These are phyloP conservation scores for Eucalyptus camaldulensis DNA, from an alignment of 345 rosid genomes.

Conservation along the genomic window DNA sequence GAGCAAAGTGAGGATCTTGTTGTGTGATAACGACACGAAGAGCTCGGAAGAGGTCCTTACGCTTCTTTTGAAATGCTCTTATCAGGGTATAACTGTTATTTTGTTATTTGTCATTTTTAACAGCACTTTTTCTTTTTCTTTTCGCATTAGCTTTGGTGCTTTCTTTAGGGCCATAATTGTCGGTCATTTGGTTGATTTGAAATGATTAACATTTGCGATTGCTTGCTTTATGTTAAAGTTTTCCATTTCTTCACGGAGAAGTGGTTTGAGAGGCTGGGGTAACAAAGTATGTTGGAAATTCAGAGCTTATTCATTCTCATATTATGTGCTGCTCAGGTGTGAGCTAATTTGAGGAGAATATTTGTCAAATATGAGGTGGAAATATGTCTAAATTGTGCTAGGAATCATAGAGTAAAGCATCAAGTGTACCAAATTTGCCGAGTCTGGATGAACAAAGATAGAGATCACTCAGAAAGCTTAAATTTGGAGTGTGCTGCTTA, in stretches of 20 bases:
- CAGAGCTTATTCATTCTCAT: background rate
- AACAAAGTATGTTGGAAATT: background rate
- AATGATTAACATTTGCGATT: background rate
- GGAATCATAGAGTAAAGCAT: background rate
- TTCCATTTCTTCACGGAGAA: background rate
- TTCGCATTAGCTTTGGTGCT: background rate
- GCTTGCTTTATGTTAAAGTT: background rate
- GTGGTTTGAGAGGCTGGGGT: background rate
- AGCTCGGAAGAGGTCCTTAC: constrained; percentile 66
- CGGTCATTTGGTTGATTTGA: background rate
- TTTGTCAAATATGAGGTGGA: background rate
- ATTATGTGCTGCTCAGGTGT: background rate
- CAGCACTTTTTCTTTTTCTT: background rate
- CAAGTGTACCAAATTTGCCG: background rate
- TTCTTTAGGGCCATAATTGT: background rate
- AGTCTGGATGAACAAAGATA: background rate
- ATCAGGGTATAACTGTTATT: constrained; percentile 51
- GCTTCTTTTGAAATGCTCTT: constrained; percentile 83
- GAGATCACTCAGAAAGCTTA: background rate
- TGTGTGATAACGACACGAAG: constrained; percentile 74
- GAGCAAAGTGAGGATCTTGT: constrained; percentile 95
- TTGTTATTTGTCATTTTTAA: background rate
- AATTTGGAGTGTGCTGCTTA: background rate
- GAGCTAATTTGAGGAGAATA: background rate
- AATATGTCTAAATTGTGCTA: background rate